phyloP scores from a whole-genome alignment of 306 rosid species.

The Sesbania bispinosa region DNA sequence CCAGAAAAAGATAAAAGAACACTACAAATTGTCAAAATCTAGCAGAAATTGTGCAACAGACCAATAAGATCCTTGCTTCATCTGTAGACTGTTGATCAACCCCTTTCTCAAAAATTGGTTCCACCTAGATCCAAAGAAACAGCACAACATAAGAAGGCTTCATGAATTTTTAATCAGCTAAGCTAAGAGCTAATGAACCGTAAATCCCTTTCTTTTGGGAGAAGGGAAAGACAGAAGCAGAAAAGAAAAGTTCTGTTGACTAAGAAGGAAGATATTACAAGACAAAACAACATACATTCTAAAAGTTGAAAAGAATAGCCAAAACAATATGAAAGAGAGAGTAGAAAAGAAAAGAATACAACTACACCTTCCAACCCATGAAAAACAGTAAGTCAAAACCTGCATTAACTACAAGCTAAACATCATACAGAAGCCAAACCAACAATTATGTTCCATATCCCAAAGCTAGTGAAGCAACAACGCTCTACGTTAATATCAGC shows the following conservation, averaged over 20 bases:
- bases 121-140: slow-evolving; percentile 66
- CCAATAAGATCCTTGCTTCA: slow-evolving; percentile 94
- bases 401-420: background rate
- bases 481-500: background rate
- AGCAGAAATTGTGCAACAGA: slow-evolving; percentile 40
- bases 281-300: background rate
- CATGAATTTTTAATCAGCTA: slow-evolving; percentile 23
- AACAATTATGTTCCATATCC: background rate
- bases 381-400: background rate
- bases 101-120: slow-evolving; percentile 97
- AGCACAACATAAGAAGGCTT: slow-evolving; percentile 17
- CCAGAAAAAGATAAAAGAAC: slow-evolving; percentile 20
- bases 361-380: background rate
- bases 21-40: slow-evolving; percentile 12
- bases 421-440: slow-evolving; percentile 1
- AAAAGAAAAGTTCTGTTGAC: background rate
- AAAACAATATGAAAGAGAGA: background rate
- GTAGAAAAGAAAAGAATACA: background rate
- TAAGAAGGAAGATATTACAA: background rate
- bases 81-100: slow-evolving; percentile 93
- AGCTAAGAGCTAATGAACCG: too few relatives aligned
- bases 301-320: background rate
- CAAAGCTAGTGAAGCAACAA: slow-evolving; percentile 1
- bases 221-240: background rate
- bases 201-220: background rate